These are phyloP conservation scores for Pythium diclinum DNA, from an alignment of 352 stramenopile species.

Conservation along the genomic window DNA sequence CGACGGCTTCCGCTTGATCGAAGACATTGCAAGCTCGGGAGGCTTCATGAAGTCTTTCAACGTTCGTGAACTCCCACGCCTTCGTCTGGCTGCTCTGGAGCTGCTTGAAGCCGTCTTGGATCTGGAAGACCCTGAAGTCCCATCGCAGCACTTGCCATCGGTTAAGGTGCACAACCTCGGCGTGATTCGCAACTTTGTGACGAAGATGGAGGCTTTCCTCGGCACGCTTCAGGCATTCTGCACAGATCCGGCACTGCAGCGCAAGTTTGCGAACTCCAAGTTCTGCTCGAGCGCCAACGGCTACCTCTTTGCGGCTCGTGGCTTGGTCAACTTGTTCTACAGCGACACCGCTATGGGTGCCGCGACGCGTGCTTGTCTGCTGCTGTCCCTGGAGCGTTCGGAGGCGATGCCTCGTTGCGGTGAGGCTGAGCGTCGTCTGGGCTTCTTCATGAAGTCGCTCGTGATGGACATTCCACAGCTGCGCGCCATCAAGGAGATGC, in stretches of 20 bases:
- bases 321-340: slow-evolving; percentile 73
- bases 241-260: slow-evolving; percentile 52
- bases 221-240: slow-evolving; percentile 68
- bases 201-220: slow-evolving; percentile 80
- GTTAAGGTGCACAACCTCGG: slow-evolving; percentile 73
- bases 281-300: slow-evolving; percentile 76
- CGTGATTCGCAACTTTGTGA: slow-evolving; percentile 87
- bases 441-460: slow-evolving; percentile 87
- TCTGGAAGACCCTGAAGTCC: slow-evolving; percentile 69
- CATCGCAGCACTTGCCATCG: slow-evolving; percentile 64
- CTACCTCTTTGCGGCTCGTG: slow-evolving; percentile 73
- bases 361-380: slow-evolving; percentile 36
- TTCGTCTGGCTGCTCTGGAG: slow-evolving; percentile 64
- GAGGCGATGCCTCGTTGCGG: slow-evolving; percentile 35
- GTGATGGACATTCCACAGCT: slow-evolving; percentile 85
- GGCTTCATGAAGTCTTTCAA: slow-evolving; percentile 81
- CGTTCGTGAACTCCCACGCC: slow-evolving; percentile 54
- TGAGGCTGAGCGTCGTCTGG: slow-evolving; percentile 71
- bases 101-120: slow-evolving; percentile 80
- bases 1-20: slow-evolving; percentile 75
- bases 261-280: slow-evolving; percentile 78
- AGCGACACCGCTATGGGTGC: slow-evolving; percentile 77
- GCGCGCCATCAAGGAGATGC: slow-evolving; percentile 80
- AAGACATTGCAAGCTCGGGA: slow-evolving; percentile 59
- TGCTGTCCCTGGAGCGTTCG: slow-evolving; percentile 30